Evolutionary conservation across 192 early-diverging fungal species (phyloP).

Genomic region (Coemansia biformis): DNA sequence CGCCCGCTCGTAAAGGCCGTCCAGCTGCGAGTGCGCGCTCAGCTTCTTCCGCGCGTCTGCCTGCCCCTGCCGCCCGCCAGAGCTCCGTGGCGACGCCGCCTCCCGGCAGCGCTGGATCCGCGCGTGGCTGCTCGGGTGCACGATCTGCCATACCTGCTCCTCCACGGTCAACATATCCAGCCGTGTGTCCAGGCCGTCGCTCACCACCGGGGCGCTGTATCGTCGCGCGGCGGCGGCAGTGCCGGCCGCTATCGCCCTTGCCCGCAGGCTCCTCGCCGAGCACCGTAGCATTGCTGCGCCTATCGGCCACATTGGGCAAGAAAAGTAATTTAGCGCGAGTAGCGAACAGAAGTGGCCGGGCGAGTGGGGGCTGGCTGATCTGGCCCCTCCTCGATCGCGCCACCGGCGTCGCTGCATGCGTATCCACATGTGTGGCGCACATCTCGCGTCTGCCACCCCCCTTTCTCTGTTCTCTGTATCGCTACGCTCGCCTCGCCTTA

Average conservation of each 20-base stretch:
- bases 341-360: too few species aligned
- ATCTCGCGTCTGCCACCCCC: background rate
- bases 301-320: too few species aligned
- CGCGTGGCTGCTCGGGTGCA: conserved; percentile 24
- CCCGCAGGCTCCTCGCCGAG: too few species aligned
- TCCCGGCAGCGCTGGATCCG: conserved; percentile 18
- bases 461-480: background rate
- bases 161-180: conserved; percentile 1
- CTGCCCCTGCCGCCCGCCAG: background rate
- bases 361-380: too few species aligned
- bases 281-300: too few species aligned
- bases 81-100: conserved; percentile 8
- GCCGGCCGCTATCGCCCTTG: too few species aligned
- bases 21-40: conserved; percentile 2
- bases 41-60: background rate
- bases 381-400: too few species aligned
- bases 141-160: conserved; percentile 18
- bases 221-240: background rate
- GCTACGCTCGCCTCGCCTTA: too few species aligned
- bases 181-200: background rate
- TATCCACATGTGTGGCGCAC: too few species aligned
- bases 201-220: conserved; percentile 7
- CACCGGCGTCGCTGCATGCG: too few species aligned
- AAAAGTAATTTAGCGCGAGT: too few species aligned
- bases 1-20: conserved; percentile 10